Percentiles rank a stretch among this genome's conserved stretches.
Evolutionary conservation across 441 rosid species (phyloP).

Genomic region (Syzygium syzygioides): DNA sequence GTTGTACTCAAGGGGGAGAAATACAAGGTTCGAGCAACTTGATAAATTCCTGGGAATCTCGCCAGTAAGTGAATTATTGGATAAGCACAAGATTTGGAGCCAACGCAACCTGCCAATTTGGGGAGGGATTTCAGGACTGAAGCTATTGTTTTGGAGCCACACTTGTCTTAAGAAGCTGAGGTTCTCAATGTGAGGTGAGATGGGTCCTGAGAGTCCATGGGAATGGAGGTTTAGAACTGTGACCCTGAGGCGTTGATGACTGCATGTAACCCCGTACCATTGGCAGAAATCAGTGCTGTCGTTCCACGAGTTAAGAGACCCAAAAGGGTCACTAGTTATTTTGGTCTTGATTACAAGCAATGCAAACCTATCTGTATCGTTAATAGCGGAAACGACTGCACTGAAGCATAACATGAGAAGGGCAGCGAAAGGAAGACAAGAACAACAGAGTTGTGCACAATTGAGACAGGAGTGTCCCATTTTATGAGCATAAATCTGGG

Average conservation of each 20-base stretch:
- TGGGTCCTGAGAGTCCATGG: neutral
- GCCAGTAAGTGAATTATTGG: neutral
- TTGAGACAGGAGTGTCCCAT: neutral
- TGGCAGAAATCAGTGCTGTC: fast-evolving
- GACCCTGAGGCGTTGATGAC: neutral
- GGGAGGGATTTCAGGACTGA: neutral
- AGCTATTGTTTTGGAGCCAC: neutral
- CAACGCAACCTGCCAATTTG: neutral
- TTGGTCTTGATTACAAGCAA: fast-evolving
- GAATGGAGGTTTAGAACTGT: neutral
- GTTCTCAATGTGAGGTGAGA: neutral
- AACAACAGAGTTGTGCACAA: neutral
- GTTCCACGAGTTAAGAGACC: neutral
- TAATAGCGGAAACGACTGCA: neutral
- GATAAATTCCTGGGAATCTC: neutral
- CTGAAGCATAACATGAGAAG: fast-evolving
- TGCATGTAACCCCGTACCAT: neutral
- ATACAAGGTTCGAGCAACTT: neutral
- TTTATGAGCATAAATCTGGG: neutral
- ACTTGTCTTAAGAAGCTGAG: neutral
- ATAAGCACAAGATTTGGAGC: neutral
- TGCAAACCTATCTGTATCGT: neutral
- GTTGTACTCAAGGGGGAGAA: neutral
- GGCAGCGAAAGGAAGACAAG: neutral
- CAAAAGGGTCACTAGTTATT: neutral